Evolutionary conservation across 2,329 filamentous ascomycete species (phyloP).

Genomic region (Xylariomycetidae sp.): DNA sequence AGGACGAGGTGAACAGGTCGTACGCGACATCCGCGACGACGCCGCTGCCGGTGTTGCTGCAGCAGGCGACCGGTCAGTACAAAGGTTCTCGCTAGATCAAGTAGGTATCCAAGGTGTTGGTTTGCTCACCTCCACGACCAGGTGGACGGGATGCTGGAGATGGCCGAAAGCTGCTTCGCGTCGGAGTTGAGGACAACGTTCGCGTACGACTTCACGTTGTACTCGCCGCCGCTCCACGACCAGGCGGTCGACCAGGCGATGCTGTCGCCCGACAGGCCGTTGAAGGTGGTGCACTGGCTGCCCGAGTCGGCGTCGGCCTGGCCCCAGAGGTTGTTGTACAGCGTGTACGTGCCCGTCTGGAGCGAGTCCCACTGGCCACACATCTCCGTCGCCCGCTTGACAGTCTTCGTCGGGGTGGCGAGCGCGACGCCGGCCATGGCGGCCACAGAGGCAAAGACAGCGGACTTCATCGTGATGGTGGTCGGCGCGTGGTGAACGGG

Average conservation of each 20-base stretch:
- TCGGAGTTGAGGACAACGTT: conserved; percentile 33
- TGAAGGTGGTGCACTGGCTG: conserved; percentile 36
- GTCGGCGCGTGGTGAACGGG: too few relatives aligned
- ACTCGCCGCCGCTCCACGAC: conserved; percentile 34
- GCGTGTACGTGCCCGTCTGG: conserved; percentile 34
- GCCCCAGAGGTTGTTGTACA: conserved; percentile 51
- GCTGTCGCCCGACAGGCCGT: conserved; percentile 26
- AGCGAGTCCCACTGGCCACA: conserved; percentile 20
- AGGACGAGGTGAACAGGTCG: conserved; percentile 49
- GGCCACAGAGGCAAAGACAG: conserved; percentile 6
- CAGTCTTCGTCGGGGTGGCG: conserved; percentile 12
- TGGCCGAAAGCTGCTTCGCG: conserved; percentile 27
- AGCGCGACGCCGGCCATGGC: conserved; percentile 6
- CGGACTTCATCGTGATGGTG: conserved; percentile 9
- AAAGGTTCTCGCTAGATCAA: not conserved
- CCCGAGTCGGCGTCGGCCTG: conserved; percentile 29
- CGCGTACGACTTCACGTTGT: conserved; percentile 40
- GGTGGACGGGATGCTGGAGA: conserved; percentile 30
- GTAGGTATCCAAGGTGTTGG: not conserved
- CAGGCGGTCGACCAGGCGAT: conserved; percentile 38
- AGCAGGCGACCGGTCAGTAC: not conserved
- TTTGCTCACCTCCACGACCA: conserved; percentile 33
- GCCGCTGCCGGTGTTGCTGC: conserved; percentile 39
- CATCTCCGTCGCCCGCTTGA: conserved; percentile 15
- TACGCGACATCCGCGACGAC: conserved; percentile 53